Percentiles rank a stretch among this genome's conserved stretches.
These are phyloP conservation scores for Vigna mungo DNA, from an alignment of 306 rosid genomes.

Conservation along the genomic window DNA sequence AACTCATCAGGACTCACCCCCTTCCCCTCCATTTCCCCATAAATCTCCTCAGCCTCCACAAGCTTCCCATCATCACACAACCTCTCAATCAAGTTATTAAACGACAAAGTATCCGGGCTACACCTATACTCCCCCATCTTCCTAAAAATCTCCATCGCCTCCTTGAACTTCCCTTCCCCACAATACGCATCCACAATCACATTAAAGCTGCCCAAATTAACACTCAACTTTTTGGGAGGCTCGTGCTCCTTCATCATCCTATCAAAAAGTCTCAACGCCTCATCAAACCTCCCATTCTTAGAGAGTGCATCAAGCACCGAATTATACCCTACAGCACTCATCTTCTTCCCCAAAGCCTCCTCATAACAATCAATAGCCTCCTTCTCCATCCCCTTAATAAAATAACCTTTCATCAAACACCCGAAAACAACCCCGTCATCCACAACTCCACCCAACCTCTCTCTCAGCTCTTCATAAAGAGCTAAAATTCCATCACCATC, in stretches of 20 bases:
- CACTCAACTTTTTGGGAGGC: conserved; percentile 62
- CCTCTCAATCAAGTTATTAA: conserved; percentile 90
- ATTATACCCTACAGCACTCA: conserved; percentile 76
- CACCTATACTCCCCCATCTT: conserved; percentile 87
- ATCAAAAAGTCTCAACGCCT: conserved; percentile 75
- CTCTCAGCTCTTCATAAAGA: conserved; percentile 77
- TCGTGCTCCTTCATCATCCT: conserved; percentile 73
- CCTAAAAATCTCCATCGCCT: conserved; percentile 81
- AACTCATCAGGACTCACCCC: conserved; percentile 89
- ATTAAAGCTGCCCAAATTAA: conserved; percentile 94
- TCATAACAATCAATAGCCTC: conserved; percentile 86
- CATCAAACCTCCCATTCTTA: conserved; percentile 76
- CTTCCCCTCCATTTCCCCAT: conserved; percentile 77
- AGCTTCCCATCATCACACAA: conserved; percentile 73
- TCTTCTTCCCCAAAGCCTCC: conserved; percentile 72
- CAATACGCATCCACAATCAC: conserved; percentile 89
- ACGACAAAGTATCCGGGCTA: conserved; percentile 74
- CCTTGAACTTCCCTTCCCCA: conserved; percentile 64
- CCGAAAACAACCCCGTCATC: conserved; percentile 87
- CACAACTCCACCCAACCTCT: conserved; percentile 63
- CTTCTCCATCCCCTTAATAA: conserved; percentile 79
- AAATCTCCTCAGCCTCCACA: conserved; percentile 79
- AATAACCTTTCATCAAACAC: conserved; percentile 89
- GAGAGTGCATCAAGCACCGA: conserved; percentile 86
- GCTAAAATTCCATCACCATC: conserved; percentile 68